Evolutionary conservation across 108 stramenopile species (phyloP).

Genomic region (Nitzschia putrida): DNA sequence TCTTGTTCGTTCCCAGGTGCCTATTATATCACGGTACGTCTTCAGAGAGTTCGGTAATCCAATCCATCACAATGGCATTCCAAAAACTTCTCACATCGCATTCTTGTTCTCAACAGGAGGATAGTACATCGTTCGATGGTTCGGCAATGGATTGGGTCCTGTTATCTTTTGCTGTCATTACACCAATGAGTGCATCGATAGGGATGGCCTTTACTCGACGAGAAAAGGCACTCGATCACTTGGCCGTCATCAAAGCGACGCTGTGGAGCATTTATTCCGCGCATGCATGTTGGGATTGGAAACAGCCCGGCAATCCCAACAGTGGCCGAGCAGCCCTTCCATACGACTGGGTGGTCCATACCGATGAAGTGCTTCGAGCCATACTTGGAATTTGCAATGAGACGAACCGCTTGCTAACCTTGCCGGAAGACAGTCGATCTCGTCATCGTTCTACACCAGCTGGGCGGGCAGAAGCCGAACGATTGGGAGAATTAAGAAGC

Average conservation of each 20-base stretch:
- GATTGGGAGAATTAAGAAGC: conserved; percentile 43
- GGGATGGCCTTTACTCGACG: conserved; percentile 63
- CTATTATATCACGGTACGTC: background rate
- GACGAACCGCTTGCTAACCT: conserved; percentile 57
- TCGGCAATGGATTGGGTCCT: conserved; percentile 64
- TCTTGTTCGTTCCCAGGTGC: background rate
- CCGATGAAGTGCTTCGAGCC: conserved; percentile 47
- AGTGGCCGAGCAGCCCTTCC: conserved; percentile 26
- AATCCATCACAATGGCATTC: too few relatives aligned
- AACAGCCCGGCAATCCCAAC: conserved; percentile 30
- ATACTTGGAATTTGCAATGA: conserved; percentile 56
- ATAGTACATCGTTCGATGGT: conserved; percentile 27
- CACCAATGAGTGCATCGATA: conserved; percentile 60
- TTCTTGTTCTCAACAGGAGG: background rate
- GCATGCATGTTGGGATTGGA: conserved; percentile 78
- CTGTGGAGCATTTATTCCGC: conserved; percentile 53
- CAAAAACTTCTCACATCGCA: background rate
- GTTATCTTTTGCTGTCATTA: conserved; percentile 73
- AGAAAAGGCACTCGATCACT: conserved; percentile 54
- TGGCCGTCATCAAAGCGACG: conserved; percentile 43
- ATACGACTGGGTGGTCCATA: conserved; percentile 61
- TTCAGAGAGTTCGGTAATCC: too few relatives aligned
- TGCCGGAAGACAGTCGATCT: conserved; percentile 54
- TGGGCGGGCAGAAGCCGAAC: conserved; percentile 50
- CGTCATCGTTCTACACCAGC: conserved; percentile 52